A percentile compares a stretch with the other conserved stretches of the same genome.
Evolutionary conservation across 805 yeast species (phyloP).

Genomic region (Schwanniomyces occidentalis): DNA sequence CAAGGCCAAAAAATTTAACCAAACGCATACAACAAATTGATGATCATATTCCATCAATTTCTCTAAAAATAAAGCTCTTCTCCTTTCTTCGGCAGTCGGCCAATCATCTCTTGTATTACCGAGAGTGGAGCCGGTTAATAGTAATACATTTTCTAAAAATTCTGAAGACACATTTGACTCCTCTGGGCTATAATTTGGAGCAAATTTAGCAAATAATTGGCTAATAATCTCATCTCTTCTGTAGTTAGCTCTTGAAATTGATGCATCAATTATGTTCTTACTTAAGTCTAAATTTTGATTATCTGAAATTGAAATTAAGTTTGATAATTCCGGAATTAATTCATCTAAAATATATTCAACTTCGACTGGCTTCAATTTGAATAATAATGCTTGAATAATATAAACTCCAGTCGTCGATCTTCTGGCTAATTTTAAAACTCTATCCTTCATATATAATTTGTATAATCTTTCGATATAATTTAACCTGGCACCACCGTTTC

Average conservation of each 20-base stretch:
- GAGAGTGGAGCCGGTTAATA: slow-evolving; percentile 66
- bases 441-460: slow-evolving; percentile 67
- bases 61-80: slow-evolving; percentile 73
- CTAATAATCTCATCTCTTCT: slow-evolving; percentile 59
- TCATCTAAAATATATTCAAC: slow-evolving; percentile 62
- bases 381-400: slow-evolving; percentile 70
- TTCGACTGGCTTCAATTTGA: slow-evolving; percentile 62
- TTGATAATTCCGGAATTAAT: slow-evolving; percentile 65
- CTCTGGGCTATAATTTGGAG: slow-evolving; percentile 33
- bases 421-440: slow-evolving; percentile 70
- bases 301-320: slow-evolving; percentile 46
- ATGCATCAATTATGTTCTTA: slow-evolving; percentile 64
- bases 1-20: slow-evolving; percentile 60
- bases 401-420: slow-evolving; percentile 85
- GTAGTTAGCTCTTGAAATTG: slow-evolving; percentile 56
- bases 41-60: slow-evolving; percentile 69
- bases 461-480: slow-evolving; percentile 72
- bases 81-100: slow-evolving; percentile 90
- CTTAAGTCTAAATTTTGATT: slow-evolving; percentile 73
- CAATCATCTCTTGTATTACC: slow-evolving; percentile 85
- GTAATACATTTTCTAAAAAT: slow-evolving; percentile 67
- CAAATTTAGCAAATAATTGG: slow-evolving; percentile 41
- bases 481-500: slow-evolving; percentile 57
- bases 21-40: slow-evolving; percentile 54
- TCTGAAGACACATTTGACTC: slow-evolving; percentile 34